Evolutionary conservation across 2,329 filamentous ascomycete genomes (phyloP), one percentile per base, ranked within the genome.

Genomic region (Neofusicoccum sp.): DNA sequence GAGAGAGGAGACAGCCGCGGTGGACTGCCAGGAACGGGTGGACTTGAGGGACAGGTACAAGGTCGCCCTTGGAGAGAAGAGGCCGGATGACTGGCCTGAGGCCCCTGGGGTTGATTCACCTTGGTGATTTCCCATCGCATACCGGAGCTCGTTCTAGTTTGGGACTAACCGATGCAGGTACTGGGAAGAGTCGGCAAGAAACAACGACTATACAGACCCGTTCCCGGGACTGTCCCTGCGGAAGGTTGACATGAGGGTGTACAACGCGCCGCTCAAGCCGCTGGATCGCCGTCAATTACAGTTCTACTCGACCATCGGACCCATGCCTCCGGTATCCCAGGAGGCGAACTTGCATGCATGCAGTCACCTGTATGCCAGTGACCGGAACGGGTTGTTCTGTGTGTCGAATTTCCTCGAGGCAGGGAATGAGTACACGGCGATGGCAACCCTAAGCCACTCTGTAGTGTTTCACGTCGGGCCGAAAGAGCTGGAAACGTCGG

Each of bases 351-450:
- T 87, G 16, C 84, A 86, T 66, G 80, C 83, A 1, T 84, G 82
- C 66, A 84, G 83, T 3, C 85, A 87, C 70, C 74, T 86, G 47
- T 87, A 85, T 67, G 81, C 84, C 0, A 83, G 81, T 37, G 85
- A 86, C 67, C 79, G 81, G 29, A 86, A 86, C 63, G 82, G 81
- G 16, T 72, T 86, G 11, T 81, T 82, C 70, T 71, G 85, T 48
- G 78, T 85, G 2, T 76, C 81, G 2, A 82, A 82, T 28, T 79
- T 83, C 14, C 68, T 76, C 6, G 66, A 65, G 5, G 64, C 65
- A 2, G 67, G 66, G 2, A 47, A 71, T 47, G 68, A 71, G 4
- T 74, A 67, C 49, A 71, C 67, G 3, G 67, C 70, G 8, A 74
- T 76, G 69, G 72, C 73, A 0, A 71, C 68, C 0, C 64, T 76